Percentiles rank a stretch among this genome's conserved stretches.
These are phyloP conservation scores for Colletotrichum sp. DNA, from an alignment of 2,329 filamentous ascomycete genomes.

Conservation along the genomic window DNA sequence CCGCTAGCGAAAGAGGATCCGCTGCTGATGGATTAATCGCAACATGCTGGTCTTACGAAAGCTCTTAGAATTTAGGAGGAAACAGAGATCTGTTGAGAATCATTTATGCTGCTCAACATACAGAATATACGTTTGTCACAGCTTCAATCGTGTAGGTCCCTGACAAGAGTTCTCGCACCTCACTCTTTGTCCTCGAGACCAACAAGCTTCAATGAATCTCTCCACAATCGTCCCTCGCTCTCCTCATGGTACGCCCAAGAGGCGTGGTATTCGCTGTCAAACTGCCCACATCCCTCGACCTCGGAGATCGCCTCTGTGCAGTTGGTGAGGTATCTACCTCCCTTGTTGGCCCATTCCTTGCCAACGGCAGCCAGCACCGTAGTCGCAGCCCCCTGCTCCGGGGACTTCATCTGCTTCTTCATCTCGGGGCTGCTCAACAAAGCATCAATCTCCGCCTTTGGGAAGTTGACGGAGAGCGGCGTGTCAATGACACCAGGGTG, in stretches of 20 bases:
- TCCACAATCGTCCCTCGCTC: background rate
- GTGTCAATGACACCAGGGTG: conserved; percentile 13
- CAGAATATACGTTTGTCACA: too few relatives aligned
- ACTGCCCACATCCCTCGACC: background rate
- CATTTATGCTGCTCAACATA: background rate
- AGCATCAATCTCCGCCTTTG: background rate
- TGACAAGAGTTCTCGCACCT: too few relatives aligned
- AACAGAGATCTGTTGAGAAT: background rate
- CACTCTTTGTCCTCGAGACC: background rate
- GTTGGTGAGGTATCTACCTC: conserved; percentile 49
- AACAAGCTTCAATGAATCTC: background rate
- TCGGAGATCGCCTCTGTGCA: conserved; percentile 29
- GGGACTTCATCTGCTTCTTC: background rate
- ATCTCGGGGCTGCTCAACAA: background rate
- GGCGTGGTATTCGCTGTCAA: background rate
- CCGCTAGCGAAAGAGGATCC: background rate
- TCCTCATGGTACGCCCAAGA: background rate
- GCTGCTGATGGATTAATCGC: background rate
- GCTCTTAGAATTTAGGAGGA: background rate
- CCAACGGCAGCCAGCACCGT: conserved; percentile 46
- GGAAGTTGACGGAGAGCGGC: background rate
- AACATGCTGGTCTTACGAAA: too few relatives aligned
- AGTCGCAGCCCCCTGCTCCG: conserved; percentile 53
- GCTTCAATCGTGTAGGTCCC: too few relatives aligned
- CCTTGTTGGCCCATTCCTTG: conserved; percentile 46